Percentiles rank a stretch among this genome's conserved stretches.
These are phyloP conservation scores for Saccharomycopsis hybrid DNA, from an alignment of 1,139 yeast genomes.

Conservation along the genomic window DNA sequence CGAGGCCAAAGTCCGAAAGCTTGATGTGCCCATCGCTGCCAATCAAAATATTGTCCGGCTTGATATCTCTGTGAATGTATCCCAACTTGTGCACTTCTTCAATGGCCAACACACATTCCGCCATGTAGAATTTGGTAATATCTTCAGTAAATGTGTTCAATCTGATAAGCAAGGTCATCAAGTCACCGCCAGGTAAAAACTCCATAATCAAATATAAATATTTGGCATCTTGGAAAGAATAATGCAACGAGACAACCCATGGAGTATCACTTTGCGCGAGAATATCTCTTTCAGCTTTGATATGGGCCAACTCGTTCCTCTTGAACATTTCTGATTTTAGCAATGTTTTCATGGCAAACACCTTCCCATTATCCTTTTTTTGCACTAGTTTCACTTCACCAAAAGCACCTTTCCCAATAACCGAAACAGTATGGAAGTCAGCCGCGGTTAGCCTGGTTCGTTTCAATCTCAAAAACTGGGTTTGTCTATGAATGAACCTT, in stretches of 20 bases:
- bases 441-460: constrained; percentile 58
- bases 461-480: constrained; percentile 56
- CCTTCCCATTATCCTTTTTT: constrained; percentile 66
- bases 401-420: constrained; percentile 73
- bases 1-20: constrained; percentile 73
- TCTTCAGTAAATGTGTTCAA: constrained; percentile 72
- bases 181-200: constrained; percentile 70
- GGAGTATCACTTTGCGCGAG: constrained; percentile 72
- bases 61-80: constrained; percentile 72
- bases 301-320: constrained; percentile 70
- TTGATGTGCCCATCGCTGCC: constrained; percentile 58
- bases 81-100: constrained; percentile 71
- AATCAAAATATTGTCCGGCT: constrained; percentile 69
- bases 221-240: constrained; percentile 66
- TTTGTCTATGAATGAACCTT: constrained; percentile 61
- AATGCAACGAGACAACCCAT: constrained; percentile 69
- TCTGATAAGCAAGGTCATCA: constrained; percentile 72
- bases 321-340: constrained; percentile 67
- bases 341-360: constrained; percentile 71
- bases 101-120: constrained; percentile 73
- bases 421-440: constrained; percentile 64
- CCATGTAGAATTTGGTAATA: constrained; percentile 68
- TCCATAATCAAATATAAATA: constrained; percentile 69
- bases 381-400: constrained; percentile 72
- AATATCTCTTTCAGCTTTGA: constrained; percentile 70